Evolutionary conservation across 2,329 filamentous ascomycete species (phyloP), one percentile per base, ranked within the genome.

Genomic region (Amauroascus niger): DNA sequence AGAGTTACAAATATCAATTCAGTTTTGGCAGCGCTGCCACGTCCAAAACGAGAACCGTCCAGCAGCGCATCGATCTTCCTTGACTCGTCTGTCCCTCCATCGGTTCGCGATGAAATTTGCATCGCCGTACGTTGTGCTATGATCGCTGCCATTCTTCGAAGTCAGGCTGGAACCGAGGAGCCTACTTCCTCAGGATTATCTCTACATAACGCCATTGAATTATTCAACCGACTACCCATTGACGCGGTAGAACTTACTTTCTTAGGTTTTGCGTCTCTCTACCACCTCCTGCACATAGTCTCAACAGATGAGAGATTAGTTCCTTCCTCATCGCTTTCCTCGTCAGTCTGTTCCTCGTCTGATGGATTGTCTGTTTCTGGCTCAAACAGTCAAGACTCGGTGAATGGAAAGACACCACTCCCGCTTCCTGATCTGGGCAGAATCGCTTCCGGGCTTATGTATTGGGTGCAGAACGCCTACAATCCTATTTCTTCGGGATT

Each of bases 81-180:
- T 30, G 77, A 79, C 57, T 76, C 76, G 0, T 79, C 79, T 1
- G 72, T 80, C 0, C 75, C 79, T 1, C 59, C 69, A 13, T 72
- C 71, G 0, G 69, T 72, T 9, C 67, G 72, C 6, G 71, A 75
- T 4, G 80, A 83, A 55, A 75, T 83, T 9, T 72, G 72, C 50
- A 77, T 77, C 50, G 77, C 79, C 3, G 74, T 82, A 37, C 79
- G 78, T 6, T 73, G 81, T 41, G 79, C 79, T 9, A 81, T 82
- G 67, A 78, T 80, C 54, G 74, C 79, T 1, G 72, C 74, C 2
- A 73, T 81, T 8, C 65, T 76, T 43, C 70, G 72, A 3, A 66
- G 65, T 5, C 63, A 71, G 63, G 56, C 64, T 6, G 63, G 60
- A 2, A 65, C 58, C 9, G 65, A 67, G 33, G 61, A 57, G 0